Percentiles rank a stretch among this genome's conserved stretches.
phyloP scores from a whole-genome alignment of 2,329 filamentous ascomycete species.

The Monilinia polystroma region DNA sequence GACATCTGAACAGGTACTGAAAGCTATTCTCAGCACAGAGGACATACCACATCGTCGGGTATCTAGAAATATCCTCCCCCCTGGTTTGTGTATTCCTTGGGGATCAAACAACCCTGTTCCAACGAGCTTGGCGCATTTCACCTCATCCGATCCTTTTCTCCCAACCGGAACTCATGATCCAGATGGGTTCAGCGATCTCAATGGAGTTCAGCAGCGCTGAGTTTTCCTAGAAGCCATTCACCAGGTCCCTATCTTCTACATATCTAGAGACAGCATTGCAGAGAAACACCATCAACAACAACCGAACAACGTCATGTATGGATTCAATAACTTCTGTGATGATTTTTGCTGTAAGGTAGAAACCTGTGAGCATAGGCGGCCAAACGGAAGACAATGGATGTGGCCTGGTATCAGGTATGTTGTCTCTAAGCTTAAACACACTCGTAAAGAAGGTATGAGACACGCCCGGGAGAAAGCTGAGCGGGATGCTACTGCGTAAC shows the following conservation, averaged over 20 bases:
- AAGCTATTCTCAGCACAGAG: conserved; percentile 1
- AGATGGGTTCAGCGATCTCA: not conserved
- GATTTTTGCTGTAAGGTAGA: not conserved
- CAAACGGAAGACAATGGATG: not conserved
- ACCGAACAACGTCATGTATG: not conserved
- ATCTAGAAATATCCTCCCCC: not conserved
- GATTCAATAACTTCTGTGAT: not conserved
- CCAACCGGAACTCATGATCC: not conserved
- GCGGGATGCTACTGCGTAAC: too few relatives aligned
- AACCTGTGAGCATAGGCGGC: not conserved
- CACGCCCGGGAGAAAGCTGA: not conserved
- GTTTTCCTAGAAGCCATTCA: not conserved
- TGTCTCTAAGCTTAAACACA: not conserved
- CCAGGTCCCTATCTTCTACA: not conserved
- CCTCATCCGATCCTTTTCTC: not conserved
- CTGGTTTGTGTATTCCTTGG: not conserved
- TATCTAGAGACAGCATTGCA: not conserved
- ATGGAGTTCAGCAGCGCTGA: conserved; percentile 1
- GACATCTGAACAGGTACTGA: not conserved
- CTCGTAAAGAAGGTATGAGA: not conserved
- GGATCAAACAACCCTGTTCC: not conserved
- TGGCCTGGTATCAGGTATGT: not conserved
- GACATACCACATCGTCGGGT: not conserved
- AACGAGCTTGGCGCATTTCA: not conserved
- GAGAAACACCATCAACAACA: not conserved